These are phyloP conservation scores for Dendrobium huoshanense DNA, from an alignment of 106 monocot genomes.

Conservation along the genomic window DNA sequence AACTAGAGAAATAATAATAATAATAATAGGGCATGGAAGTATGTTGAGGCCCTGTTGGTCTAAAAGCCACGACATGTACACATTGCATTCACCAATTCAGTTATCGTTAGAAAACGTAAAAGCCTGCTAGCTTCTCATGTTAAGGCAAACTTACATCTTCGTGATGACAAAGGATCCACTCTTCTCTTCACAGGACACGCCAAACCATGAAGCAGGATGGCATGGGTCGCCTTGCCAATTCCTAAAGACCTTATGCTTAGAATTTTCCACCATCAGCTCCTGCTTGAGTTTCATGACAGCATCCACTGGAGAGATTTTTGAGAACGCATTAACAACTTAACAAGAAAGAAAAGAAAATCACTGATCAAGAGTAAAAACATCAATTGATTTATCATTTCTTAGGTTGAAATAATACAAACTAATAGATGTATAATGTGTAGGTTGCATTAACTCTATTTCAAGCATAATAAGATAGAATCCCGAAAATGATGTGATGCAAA, in stretches of 20 bases:
- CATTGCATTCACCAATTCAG: not conserved
- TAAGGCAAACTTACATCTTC: slow-evolving; percentile 27
- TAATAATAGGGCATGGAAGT: not conserved
- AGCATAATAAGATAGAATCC: not conserved
- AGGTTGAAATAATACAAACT: not conserved
- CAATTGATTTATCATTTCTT: not conserved
- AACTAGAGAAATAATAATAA: too few species aligned
- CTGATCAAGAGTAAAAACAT: not conserved
- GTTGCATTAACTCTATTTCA: not conserved
- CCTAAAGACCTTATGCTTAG: slow-evolving; percentile 16
- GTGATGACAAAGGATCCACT: slow-evolving; percentile 18
- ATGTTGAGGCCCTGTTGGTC: not conserved
- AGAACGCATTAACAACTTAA: not conserved
- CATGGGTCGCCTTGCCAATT: slow-evolving; percentile 43
- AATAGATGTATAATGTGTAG: not conserved
- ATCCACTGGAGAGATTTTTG: slow-evolving; percentile 16
- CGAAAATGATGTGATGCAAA: too few species aligned
- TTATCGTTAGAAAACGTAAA: not conserved
- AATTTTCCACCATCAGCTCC: slow-evolving; percentile 21
- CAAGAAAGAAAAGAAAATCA: not conserved
- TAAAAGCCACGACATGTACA: too few species aligned
- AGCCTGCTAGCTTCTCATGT: not conserved
- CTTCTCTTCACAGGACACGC: slow-evolving; percentile 21
- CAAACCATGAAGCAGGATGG: slow-evolving; percentile 25
- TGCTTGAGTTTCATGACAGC: slow-evolving; percentile 20